These are phyloP conservation scores for Dipteronia dyeriana DNA, from an alignment of 345 rosid species.

Conservation along the genomic window DNA sequence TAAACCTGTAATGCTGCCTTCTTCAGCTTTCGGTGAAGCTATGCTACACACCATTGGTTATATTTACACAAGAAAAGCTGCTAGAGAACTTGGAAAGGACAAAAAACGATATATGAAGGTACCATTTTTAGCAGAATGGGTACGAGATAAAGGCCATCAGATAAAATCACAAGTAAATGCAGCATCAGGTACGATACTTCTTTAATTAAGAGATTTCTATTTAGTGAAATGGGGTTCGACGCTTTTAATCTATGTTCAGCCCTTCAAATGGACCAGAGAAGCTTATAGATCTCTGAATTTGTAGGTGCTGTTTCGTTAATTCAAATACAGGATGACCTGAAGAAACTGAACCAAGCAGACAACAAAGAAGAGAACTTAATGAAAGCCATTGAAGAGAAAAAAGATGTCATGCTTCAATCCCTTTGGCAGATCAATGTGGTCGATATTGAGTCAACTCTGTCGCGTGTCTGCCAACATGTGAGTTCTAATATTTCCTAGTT, in stretches of 20 bases:
- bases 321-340: slow-evolving; percentile 81
- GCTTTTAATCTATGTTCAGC: neutral
- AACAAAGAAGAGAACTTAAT: slow-evolving; percentile 65
- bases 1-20: slow-evolving; percentile 9
- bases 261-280: neutral
- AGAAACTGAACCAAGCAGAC: slow-evolving; percentile 60
- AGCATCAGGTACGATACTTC: slow-evolving; percentile 68
- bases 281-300: slow-evolving; percentile 5
- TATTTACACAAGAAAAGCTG: slow-evolving; percentile 88
- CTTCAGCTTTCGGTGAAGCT: slow-evolving; percentile 92
- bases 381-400: slow-evolving; percentile 75
- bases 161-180: slow-evolving; percentile 96
- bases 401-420: slow-evolving; percentile 80
- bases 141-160: slow-evolving; percentile 89
- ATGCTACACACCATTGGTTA: slow-evolving; percentile 96
- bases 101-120: slow-evolving; percentile 80
- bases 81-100: slow-evolving; percentile 88
- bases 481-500: slow-evolving; percentile 30
- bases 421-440: slow-evolving; percentile 96
- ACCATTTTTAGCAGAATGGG: slow-evolving; percentile 98
- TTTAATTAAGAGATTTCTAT: slow-evolving; percentile 2
- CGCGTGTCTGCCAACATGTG: slow-evolving; percentile 79
- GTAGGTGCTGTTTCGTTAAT: slow-evolving; percentile 86
- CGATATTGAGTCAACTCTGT: slow-evolving; percentile 86
- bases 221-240: neutral